Base-by-base conservation (phyloP, 148 eudicot species). In the Rhododendron molle region DNA sequence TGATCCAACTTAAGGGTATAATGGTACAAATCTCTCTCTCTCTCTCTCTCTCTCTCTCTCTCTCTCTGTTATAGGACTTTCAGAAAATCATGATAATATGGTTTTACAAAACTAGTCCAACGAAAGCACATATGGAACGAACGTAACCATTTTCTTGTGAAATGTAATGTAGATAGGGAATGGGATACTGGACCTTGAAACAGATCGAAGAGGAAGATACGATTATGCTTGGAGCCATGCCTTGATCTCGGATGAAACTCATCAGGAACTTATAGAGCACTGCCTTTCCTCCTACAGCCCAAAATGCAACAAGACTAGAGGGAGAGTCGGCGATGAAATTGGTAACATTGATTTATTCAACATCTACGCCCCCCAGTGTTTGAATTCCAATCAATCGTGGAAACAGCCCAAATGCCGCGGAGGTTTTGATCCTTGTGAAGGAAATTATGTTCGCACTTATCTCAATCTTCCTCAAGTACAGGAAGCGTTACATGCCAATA, bases 171-270 rank as follows among this genome's bases (percentile, higher is more conserved):
- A 88, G 90, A 81, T 88, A 56, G 90, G 88, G 40, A 88, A 88
- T 86, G 90, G 90, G 60, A 83, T 86, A 83, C 86, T 88, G 83
- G 84, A 88, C 38, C 85, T 73, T 60, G 85, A 21, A 4, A 88
- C 86, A 2, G 90, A 88, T 69, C 67, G 23, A 44, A 88, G 60
- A 86, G 90, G 90, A 58, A 76, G 60, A 52, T 58, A 72, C 40
- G 90, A 86, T 52, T 88, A 78, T 62, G 2, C 83, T 34, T 88
- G 90, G 90, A 88, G 88, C 78, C 90, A 88, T 43, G 90, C 86
- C 9, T 72, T 88, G 83, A 88, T 88, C 18, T 88, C 88, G 1
- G 90, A 88, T 76, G 90, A 88, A 72, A 88, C 84, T 20, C 76
- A 88, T 62, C 73, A 16, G 23, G 83, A 85, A 78, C 83, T 88